Evolutionary conservation across 306 rosid species (phyloP), one percentile per base, ranked within the genome.

Genomic region (Clitoria ternatea): DNA sequence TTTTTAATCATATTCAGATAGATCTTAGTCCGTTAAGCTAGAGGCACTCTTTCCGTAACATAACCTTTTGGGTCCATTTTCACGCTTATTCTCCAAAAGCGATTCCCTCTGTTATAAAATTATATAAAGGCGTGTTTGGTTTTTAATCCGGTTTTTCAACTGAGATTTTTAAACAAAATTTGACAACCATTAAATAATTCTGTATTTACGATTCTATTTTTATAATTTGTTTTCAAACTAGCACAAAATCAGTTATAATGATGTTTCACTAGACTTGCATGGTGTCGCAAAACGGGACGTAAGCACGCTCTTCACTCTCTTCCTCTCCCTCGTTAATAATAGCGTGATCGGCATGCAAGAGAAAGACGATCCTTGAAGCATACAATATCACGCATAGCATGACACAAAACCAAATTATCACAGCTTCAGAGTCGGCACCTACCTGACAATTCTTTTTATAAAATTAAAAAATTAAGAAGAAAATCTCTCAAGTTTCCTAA

Each of bases 341-440:
- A 78, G 73, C 81, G 82, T 84, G 83, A 86, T 72, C 74, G 73
- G 67, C 60, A 72, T 83, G 85, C 73, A 81, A 83, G 14, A 15
- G 61, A 78, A 68, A 69, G 55, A 70, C 56, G 60, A 69, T 65
- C 44, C 75, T 62, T 66, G 4, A 65, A 80, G 74, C 81, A 42
- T 79, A 57, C 70, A 66, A 66, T 79, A 44, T 36, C 75, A 56
- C 49, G 6, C 4, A 43, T n/a, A 10, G 11, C 18, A 55, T 45
- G 57, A 32, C 66, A 47, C 72, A 64, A 40, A 76, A 4, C 43
- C 17, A 66, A 22, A 24, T 17, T 22, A 5, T 8, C 69, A 24
- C 74, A 73, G n/a, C 77, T 43, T 49, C 20, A 36, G 29, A 76
- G 59, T 80, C 50, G 29, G 70, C 77, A 78, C 60, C 60, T 63